These are phyloP conservation scores for Leccinum pseudoinsigne DNA, from an alignment of 1,284 basidiomycete species.

Conservation along the genomic window DNA sequence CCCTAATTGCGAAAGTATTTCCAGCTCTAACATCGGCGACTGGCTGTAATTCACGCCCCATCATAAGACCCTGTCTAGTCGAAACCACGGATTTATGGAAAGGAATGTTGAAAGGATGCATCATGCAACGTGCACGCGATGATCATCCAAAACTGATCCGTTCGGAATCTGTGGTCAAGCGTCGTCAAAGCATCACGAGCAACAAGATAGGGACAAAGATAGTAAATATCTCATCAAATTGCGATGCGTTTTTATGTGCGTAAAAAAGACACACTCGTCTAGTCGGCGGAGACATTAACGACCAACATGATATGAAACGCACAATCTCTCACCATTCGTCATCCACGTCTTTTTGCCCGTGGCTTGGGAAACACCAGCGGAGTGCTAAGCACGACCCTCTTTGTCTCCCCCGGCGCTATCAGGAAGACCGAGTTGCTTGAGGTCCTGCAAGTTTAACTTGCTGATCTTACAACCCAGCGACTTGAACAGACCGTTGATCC, in stretches of 20 bases:
- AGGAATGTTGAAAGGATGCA: neutral
- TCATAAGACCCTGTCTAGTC: conserved; percentile 55
- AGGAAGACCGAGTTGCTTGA: conserved; percentile 65
- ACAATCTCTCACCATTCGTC: conserved; percentile 1
- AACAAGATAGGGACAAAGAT: neutral
- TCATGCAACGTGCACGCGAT: neutral
- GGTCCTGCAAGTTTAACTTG: conserved; percentile 58
- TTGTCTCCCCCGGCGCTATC: conserved; percentile 55
- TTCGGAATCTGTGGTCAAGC: neutral
- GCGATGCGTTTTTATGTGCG: neutral
- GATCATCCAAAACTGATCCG: neutral
- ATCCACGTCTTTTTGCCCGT: conserved; percentile 27
- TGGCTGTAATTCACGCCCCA: conserved; percentile 91
- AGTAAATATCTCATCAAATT: neutral
- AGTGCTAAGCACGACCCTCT: conserved; percentile 69
- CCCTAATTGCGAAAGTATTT: conserved; percentile 93
- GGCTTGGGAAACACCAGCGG: conserved; percentile 81
- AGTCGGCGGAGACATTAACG: neutral
- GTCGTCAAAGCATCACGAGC: neutral
- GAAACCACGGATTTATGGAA: neutral
- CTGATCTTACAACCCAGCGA: conserved; percentile 68
- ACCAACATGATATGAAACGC: neutral
- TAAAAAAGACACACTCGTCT: neutral
- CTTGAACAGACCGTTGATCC: conserved; percentile 53
- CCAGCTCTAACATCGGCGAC: conserved; percentile 90